Percentiles rank a stretch among this genome's conserved stretches.
Conservation (phyloP, 441 rosid species). For the Metrosideros polymorpha region DNA sequence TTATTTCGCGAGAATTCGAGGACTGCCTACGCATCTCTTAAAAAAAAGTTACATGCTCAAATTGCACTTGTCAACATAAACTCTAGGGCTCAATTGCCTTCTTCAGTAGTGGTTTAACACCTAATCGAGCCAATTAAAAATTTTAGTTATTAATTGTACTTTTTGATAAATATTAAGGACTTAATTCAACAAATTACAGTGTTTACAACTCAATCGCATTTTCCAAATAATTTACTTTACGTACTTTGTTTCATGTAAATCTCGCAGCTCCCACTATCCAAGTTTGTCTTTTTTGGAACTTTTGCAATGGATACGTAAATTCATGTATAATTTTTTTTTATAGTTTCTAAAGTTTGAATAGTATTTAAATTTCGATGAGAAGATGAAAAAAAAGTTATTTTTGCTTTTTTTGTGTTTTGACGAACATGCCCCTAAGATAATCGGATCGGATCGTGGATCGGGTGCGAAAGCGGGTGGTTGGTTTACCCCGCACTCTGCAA, state of each 20-base stretch:
- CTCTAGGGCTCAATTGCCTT: not conserved
- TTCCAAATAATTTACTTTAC: rapidly evolving
- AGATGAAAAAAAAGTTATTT: not conserved
- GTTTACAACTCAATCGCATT: not conserved
- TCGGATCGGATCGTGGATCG: not conserved
- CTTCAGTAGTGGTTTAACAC: not conserved
- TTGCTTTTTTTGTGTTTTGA: not conserved
- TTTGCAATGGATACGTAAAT: not conserved
- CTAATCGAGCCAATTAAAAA: not conserved
- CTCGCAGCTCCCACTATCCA: rapidly evolving
- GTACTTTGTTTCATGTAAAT: not conserved
- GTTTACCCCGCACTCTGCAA: not conserved
- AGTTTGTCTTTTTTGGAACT: not conserved
- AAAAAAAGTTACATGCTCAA: no score
- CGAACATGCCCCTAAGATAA: not conserved
- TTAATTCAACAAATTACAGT: rapidly evolving
- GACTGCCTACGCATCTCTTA: not conserved
- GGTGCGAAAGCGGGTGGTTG: not conserved
- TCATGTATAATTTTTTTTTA: not conserved
- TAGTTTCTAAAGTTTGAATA: not conserved
- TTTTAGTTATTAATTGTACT: not conserved
- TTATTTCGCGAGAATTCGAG: not conserved
- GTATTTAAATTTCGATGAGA: not conserved
- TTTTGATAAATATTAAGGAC: rapidly evolving
- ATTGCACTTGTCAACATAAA: not conserved